A percentile compares a stretch with the other conserved stretches of the same genome.
Evolutionary conservation across 192 early-diverging fungal genomes (phyloP).

Genomic region (Bifiguratus adelaidae): DNA sequence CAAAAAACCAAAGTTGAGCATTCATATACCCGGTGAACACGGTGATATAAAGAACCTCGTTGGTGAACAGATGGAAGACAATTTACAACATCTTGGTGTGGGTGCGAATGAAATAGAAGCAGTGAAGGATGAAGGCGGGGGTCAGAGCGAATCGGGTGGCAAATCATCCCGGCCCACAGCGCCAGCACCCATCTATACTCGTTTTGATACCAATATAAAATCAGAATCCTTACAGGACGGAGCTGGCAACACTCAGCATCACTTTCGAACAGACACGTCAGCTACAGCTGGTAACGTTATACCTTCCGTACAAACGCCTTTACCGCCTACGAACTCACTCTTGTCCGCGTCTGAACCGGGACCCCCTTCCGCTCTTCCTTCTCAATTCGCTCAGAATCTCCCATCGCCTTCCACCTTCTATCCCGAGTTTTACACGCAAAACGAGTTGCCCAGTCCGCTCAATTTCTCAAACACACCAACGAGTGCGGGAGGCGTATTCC

Average conservation of each 20-base stretch:
- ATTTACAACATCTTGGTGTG: slow-evolving; percentile 3
- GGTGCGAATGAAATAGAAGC: too few species aligned
- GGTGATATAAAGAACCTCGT: too few species aligned
- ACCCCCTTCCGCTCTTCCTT: slow-evolving; percentile 58
- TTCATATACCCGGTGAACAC: slow-evolving; percentile 10
- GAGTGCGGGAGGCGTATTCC: slow-evolving; percentile 55
- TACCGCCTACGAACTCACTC: not conserved
- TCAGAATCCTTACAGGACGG: not conserved
- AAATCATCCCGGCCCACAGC: too few species aligned
- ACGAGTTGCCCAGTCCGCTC: slow-evolving; percentile 64
- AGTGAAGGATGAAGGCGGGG: too few species aligned
- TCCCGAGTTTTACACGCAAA: slow-evolving; percentile 61
- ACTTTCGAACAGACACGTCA: not conserved
- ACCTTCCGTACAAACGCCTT: not conserved
- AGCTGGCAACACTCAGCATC: not conserved
- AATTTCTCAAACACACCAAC: slow-evolving; percentile 67
- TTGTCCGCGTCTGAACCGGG: slow-evolving; percentile 32
- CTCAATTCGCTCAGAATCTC: slow-evolving; percentile 55
- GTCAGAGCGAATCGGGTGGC: too few species aligned
- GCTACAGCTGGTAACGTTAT: not conserved
- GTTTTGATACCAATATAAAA: too few species aligned
- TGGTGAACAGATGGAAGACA: slow-evolving; percentile 3
- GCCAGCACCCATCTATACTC: too few species aligned
- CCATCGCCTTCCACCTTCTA: slow-evolving; percentile 71
- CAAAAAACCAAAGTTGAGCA: slow-evolving; percentile 15